phyloP scores from a whole-genome alignment of 1,284 basidiomycete genomes.

The Irpex sp. region DNA sequence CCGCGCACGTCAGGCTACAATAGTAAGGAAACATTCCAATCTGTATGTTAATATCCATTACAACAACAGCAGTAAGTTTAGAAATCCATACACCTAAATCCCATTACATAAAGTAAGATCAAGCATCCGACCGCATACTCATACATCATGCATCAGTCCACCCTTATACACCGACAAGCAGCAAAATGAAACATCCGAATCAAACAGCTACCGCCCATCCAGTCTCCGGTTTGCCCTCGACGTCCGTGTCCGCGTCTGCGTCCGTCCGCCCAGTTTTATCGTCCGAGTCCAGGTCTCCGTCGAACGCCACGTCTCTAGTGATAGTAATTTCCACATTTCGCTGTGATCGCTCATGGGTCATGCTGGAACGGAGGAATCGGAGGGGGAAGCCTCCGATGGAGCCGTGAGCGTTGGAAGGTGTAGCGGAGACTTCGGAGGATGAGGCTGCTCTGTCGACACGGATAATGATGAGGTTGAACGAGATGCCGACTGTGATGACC shows the following conservation, averaged over 20 bases:
- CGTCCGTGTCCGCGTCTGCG: background rate
- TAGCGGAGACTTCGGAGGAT: background rate
- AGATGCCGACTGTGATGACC: constrained; percentile 12
- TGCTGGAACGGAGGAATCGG: constrained; percentile 8
- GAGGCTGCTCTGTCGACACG: constrained; percentile 7
- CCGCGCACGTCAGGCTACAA: too few species aligned
- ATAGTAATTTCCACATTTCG: constrained; percentile 7
- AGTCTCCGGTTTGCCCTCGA: background rate
- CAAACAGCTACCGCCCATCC: background rate
- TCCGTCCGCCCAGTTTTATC: background rate
- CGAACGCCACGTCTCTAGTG: constrained; percentile 5
- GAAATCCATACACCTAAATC: too few species aligned
- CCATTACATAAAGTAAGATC: too few species aligned
- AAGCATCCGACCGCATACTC: too few species aligned
- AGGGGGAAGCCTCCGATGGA: constrained; percentile 4
- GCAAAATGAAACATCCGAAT: background rate
- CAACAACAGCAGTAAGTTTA: too few species aligned
- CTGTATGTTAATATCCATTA: too few species aligned
- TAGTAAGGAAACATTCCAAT: too few species aligned
- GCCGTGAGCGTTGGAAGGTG: background rate
- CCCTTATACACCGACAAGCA: too few species aligned
- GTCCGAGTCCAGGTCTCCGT: constrained; percentile 2
- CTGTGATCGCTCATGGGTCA: background rate
- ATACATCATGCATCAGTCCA: too few species aligned
- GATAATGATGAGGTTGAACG: constrained; percentile 16